A percentile compares a stretch with the other conserved stretches of the same genome.
phyloP scores from a whole-genome alignment of 352 stramenopile genomes.

The Phytophthora melonis region DNA sequence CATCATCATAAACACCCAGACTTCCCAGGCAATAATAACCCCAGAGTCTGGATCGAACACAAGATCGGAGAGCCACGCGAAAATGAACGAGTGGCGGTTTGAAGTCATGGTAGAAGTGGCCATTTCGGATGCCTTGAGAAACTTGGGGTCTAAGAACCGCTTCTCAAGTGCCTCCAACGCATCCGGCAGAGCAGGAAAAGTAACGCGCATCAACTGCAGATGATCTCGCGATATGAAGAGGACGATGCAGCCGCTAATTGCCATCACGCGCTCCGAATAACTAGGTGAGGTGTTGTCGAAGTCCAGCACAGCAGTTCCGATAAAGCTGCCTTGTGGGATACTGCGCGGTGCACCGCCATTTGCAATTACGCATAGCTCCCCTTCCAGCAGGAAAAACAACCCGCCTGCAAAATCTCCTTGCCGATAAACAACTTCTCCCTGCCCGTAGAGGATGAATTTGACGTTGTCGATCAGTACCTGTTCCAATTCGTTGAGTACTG shows the following conservation, averaged over 20 bases:
- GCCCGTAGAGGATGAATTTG: conserved; percentile 75
- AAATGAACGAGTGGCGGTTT: conserved; percentile 12
- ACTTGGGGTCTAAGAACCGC: conserved; percentile 59
- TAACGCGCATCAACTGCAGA: conserved; percentile 44
- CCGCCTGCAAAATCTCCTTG: conserved; percentile 67
- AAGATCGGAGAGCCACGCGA: conserved; percentile 24
- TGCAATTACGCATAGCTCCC: conserved; percentile 57
- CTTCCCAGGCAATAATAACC: conserved; percentile 64
- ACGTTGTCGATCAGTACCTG: conserved; percentile 68
- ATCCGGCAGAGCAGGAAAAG: conserved; percentile 43
- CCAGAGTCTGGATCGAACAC: conserved; percentile 67
- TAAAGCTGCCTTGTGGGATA: conserved; percentile 61
- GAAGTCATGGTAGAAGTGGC: conserved; percentile 8
- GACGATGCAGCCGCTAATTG: conserved; percentile 67
- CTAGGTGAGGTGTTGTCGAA: conserved; percentile 46
- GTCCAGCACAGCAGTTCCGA: conserved; percentile 55
- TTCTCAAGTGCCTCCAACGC: conserved; percentile 55
- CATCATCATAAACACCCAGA: conserved; percentile 64
- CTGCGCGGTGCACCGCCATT: conserved; percentile 47
- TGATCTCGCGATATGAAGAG: conserved; percentile 63
- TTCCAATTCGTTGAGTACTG: conserved; percentile 61
- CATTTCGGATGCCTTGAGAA: conserved; percentile 54
- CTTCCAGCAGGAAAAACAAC: conserved; percentile 68
- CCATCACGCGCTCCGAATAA: conserved; percentile 58
- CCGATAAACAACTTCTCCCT: conserved; percentile 72